Evolutionary conservation across 1,284 basidiomycete genomes (phyloP).

Genomic region (Trametes polyzona): DNA sequence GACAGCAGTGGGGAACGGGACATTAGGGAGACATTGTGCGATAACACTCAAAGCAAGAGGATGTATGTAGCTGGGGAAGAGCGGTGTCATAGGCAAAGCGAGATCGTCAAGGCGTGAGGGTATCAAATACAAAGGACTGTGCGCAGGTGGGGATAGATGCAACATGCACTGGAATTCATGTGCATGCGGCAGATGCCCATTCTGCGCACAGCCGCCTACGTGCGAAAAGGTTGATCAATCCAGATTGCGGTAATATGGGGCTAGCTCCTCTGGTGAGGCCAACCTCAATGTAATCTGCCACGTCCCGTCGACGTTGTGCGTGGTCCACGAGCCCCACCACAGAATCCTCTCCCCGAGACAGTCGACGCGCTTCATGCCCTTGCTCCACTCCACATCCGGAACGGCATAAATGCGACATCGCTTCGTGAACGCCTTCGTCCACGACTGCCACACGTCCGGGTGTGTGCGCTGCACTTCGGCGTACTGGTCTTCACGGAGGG

Average conservation of each 20-base stretch:
- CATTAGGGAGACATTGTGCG: too few relatives aligned
- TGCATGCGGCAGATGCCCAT: neutral
- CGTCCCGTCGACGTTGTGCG: conserved; percentile 28
- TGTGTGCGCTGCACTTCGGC: conserved; percentile 28
- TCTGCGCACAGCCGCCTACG: neutral
- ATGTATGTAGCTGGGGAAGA: too few relatives aligned
- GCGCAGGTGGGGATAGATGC: too few relatives aligned
- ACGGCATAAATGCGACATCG: conserved; percentile 29
- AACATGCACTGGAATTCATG: too few relatives aligned
- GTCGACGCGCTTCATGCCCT: conserved; percentile 43
- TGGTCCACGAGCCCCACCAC: conserved; percentile 42
- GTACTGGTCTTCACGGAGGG: conserved; percentile 36
- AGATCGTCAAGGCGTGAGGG: too few relatives aligned
- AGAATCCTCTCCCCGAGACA: conserved; percentile 37
- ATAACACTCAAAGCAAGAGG: too few relatives aligned
- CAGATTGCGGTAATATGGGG: neutral
- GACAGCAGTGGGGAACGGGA: too few relatives aligned
- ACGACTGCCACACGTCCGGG: conserved; percentile 26
- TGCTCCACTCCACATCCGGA: conserved; percentile 34
- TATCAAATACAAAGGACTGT: too few relatives aligned
- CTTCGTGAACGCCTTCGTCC: conserved; percentile 33
- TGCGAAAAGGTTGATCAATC: too few relatives aligned
- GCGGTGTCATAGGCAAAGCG: too few relatives aligned
- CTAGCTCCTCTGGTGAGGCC: neutral
- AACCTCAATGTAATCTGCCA: conserved; percentile 41